Base-by-base conservation (phyloP, 257 asterid genomes). In the Nicotiana otophora region DNA sequence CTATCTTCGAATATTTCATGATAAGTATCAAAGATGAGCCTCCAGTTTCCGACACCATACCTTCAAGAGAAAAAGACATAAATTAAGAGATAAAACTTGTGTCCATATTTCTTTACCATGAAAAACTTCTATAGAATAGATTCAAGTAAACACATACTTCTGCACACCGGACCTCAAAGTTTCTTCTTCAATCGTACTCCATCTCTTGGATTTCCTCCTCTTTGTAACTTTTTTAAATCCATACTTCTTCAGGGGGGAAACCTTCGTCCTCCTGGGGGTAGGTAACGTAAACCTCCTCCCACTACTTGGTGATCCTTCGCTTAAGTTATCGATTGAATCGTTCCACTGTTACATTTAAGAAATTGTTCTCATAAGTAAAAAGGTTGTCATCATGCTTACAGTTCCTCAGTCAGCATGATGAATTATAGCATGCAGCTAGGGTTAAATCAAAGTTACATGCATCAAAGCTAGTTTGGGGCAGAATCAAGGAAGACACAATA, bases 111-210 rank as follows among this genome's bases (percentile, higher is more conserved):
- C 30, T 55, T 58, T 23, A 55, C 8, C 23, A 19, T 33, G 36
- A 53, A 58, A 5, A 55, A 51, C 54, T 46, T 64, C 31, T 55
- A 64, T 15, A 9, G 57, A 15, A 46, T 57, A 57, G 63, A 19
- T 57, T 66, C 9, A 36, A 82, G 28, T 10, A 78, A 74, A 16
- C 26, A 54, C 94, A 51, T 92, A 95, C 98, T 81, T 86, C 19
- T 90, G 30, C 46, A 95, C 97, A 74, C 89, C 98, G 48, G 82
- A 53, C 81, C 95, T 89, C 92, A 93, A 80, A 36, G 94, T 77
- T 16, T 92, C 91, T 91, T 94, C 98, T 91, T 94, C 98, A 19
- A 67, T 19, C n/a, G 51, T 34, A 85, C 91, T 91, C 98, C 98
- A 94, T 76, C 70, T 83, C 84, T 88, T 86, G 53, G 69, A 19